Evolutionary conservation across 257 asterid genomes (phyloP).

Genomic region (Plantago major): DNA sequence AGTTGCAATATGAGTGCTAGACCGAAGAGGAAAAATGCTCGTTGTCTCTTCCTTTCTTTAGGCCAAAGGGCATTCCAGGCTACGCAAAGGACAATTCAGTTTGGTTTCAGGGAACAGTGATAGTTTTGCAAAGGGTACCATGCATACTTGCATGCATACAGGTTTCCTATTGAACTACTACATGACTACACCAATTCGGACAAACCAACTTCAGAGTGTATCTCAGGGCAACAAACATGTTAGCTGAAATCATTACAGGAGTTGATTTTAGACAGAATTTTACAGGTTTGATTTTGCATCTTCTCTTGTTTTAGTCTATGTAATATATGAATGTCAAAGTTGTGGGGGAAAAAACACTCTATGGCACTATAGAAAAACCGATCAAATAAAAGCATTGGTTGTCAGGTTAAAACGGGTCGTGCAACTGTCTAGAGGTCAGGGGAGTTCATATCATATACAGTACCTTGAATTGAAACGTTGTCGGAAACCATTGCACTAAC

Average conservation of each 20-base stretch:
- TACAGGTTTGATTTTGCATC: no score
- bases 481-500: constrained; percentile 36
- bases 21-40: constrained; percentile 95
- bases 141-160: no score
- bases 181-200: no score
- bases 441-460: constrained; percentile 4
- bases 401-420: neutral
- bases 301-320: no score
- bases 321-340: no score
- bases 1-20: constrained; percentile 86
- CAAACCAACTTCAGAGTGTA: no score
- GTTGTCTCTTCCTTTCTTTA: constrained; percentile 85
- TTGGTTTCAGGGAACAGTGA: constrained; percentile 2
- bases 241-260: no score
- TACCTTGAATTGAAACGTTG: constrained; percentile 81
- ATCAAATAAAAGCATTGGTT: neutral
- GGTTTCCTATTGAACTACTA: no score
- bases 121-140: neutral
- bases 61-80: constrained; percentile 99
- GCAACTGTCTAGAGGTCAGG: neutral
- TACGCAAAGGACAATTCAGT: constrained; percentile 22
- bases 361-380: no score
- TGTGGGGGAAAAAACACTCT: no score
- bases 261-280: no score
- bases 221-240: no score